phyloP scores from a whole-genome alignment of 2,329 filamentous ascomycete genomes.

The Botrytis fabae region DNA sequence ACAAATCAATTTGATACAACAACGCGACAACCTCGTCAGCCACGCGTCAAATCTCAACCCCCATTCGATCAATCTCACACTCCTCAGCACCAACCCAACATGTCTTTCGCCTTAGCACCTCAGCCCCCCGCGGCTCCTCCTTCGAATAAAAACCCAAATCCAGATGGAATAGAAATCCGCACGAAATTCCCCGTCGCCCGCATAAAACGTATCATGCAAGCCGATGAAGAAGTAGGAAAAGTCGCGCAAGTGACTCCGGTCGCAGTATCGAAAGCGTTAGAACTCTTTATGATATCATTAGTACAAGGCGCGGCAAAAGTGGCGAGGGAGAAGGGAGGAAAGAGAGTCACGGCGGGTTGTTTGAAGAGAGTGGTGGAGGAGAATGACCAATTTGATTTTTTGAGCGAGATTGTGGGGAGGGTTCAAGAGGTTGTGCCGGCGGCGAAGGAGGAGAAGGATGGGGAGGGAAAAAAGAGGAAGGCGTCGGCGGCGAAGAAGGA shows the following conservation, averaged over 20 bases:
- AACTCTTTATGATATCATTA: slow-evolving; percentile 96
- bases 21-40: slow-evolving; percentile 14
- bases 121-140: slow-evolving; percentile 27
- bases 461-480: slow-evolving; percentile 36
- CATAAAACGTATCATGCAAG: slow-evolving; percentile 99
- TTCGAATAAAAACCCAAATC: slow-evolving; percentile 49
- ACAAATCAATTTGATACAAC: background rate
- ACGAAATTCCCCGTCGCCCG: slow-evolving; percentile 96
- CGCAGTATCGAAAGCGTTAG: slow-evolving; percentile 89
- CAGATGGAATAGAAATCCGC: slow-evolving; percentile 65
- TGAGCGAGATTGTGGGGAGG: slow-evolving; percentile 85
- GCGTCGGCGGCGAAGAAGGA: slow-evolving; percentile 17
- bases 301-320: slow-evolving; percentile 86
- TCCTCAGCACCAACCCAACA: background rate
- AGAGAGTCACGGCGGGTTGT: slow-evolving; percentile 86
- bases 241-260: slow-evolving; percentile 97
- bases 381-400: slow-evolving; percentile 92
- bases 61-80: background rate
- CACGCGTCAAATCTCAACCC: slow-evolving; percentile 1
- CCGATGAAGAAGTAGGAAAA: slow-evolving; percentile 97
- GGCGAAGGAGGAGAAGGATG: slow-evolving; percentile 34
- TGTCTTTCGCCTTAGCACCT: slow-evolving; percentile 4
- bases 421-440: slow-evolving; percentile 58
- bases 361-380: slow-evolving; percentile 86
- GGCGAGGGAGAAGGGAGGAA: slow-evolving; percentile 78